These are phyloP conservation scores for Neurospora pannonica DNA, from an alignment of 495 filamentous ascomycete species.

Conservation along the genomic window DNA sequence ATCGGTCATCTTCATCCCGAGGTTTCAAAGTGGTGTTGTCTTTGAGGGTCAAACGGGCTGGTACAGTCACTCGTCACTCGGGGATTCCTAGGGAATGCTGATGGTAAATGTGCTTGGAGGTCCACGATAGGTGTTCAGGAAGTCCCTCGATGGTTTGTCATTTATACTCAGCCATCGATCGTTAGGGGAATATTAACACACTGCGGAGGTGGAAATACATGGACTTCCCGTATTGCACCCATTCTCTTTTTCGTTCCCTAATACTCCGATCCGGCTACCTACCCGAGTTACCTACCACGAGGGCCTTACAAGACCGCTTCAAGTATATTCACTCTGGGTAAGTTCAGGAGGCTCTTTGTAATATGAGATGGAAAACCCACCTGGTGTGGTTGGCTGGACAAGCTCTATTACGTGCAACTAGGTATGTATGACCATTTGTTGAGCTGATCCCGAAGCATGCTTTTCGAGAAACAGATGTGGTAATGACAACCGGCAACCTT, in stretches of 20 bases:
- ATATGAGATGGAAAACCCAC: not conserved
- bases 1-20: not conserved
- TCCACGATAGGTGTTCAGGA: not conserved
- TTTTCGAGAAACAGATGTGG: not conserved
- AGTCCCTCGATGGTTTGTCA: not conserved
- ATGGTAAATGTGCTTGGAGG: not conserved
- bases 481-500: not conserved
- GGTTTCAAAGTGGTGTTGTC: not conserved
- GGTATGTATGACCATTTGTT: not conserved
- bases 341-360: not conserved
- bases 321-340: not conserved
- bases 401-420: not conserved
- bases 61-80: not conserved
- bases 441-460: not conserved
- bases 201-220: not conserved
- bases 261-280: not conserved
- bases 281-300: not conserved
- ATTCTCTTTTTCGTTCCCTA: too few relatives aligned
- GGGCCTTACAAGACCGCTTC: not conserved
- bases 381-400: not conserved
- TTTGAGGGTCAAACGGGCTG: not conserved
- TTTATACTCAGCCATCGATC: not conserved
- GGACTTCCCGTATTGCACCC: too few relatives aligned
- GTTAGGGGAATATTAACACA: not conserved
- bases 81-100: not conserved